Percentiles rank a stretch among this genome's conserved stretches.
Conservation (phyloP, 768 basidiomycete genomes). For the Clitopilus hobsonii region DNA sequence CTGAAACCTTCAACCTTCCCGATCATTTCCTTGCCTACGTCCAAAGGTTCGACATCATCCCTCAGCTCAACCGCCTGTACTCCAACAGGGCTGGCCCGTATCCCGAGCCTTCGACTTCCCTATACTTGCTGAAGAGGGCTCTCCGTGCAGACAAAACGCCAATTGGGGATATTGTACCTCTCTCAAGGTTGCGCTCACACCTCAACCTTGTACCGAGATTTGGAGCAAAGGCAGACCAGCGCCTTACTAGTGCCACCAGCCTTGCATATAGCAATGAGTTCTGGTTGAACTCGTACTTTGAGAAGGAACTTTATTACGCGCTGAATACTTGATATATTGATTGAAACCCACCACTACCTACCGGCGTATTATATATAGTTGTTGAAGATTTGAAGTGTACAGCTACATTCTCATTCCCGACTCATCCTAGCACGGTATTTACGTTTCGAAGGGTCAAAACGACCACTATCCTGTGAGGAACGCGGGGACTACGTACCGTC, state of each 20-base stretch:
- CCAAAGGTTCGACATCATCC: constrained; percentile 17
- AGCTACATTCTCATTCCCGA: too few species aligned
- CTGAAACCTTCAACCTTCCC: background rate
- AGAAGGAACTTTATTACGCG: constrained; percentile 22
- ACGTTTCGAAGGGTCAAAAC: too few species aligned
- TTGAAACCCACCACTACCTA: too few species aligned
- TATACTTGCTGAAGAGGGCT: constrained; percentile 18
- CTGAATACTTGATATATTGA: too few species aligned
- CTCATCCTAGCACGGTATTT: too few species aligned
- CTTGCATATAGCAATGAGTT: constrained; percentile 8
- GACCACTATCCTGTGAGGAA: too few species aligned
- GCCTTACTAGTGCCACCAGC: constrained; percentile 18
- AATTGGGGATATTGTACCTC: constrained; percentile 23
- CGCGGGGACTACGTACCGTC: too few species aligned
- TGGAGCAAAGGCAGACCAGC: constrained; percentile 16
- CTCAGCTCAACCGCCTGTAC: constrained; percentile 5
- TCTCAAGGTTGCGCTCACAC: constrained; percentile 14
- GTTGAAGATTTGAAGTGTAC: too few species aligned
- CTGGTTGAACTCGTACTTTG: constrained; percentile 27
- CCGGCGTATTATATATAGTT: too few species aligned
- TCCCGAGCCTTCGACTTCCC: constrained; percentile 16
- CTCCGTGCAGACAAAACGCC: constrained; percentile 7
- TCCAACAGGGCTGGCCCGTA: constrained; percentile 5
- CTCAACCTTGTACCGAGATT: constrained; percentile 23
- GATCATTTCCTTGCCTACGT: constrained; percentile 20